A percentile compares a stretch with the other conserved stretches of the same genome.
phyloP scores from a whole-genome alignment of 345 rosid species.

The Punica granatum region DNA sequence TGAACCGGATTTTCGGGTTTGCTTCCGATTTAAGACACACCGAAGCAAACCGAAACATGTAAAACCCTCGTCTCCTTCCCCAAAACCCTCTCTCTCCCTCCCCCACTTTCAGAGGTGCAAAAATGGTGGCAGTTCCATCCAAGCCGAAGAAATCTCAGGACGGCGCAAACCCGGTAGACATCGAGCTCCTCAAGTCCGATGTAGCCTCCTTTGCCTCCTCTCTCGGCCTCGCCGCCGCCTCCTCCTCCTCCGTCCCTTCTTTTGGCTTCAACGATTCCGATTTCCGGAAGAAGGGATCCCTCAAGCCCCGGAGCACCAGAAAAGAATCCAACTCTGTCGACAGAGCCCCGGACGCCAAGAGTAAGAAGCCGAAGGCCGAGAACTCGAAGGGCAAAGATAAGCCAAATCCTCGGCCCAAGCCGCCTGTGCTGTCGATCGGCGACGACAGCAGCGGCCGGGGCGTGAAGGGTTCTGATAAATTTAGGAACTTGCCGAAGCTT shows the following conservation, averaged over 20 bases:
- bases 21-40: not conserved
- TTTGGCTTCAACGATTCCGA: conserved; percentile 69
- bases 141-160: conserved; percentile 21
- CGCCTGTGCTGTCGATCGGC: conserved; percentile 49
- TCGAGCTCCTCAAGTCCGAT: conserved; percentile 46
- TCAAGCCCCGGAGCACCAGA: conserved; percentile 2
- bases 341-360: not conserved
- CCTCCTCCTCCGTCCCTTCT: conserved; percentile 31
- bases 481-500: conserved; percentile 52
- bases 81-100: not conserved
- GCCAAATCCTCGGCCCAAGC: conserved; percentile 35
- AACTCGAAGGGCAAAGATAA: not conserved
- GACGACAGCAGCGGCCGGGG: conserved; percentile 16
- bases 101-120: not conserved
- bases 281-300: conserved; percentile 43
- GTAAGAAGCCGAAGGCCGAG: conserved; percentile 9
- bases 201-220: conserved; percentile 75
- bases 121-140: conserved; percentile 9
- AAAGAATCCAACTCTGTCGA: not conserved
- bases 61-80: not conserved
- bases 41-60: not conserved
- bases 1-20: not conserved
- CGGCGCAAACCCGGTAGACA: conserved; percentile 13
- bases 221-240: conserved; percentile 45
- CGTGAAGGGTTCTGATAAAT: conserved; percentile 30